Conservation (phyloP, 192 early-diverging fungal species). For the Coemansia sp. region DNA sequence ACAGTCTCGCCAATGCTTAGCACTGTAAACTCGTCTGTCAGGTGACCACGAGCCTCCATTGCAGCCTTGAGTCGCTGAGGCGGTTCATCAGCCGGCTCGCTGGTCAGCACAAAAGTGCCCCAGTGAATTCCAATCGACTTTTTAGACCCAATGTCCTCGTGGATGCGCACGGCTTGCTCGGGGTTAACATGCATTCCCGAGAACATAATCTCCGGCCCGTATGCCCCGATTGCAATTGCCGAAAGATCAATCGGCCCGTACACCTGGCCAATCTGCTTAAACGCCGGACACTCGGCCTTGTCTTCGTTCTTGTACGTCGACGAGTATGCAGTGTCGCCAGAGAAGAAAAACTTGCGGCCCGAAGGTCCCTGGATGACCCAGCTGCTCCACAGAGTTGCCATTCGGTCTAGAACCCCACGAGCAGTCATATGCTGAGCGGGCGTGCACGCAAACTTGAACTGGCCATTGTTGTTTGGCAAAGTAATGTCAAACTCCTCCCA, state of each 20-base stretch:
- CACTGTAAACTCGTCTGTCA: constrained; percentile 39
- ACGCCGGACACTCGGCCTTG: constrained; percentile 73
- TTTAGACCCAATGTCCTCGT: constrained; percentile 67
- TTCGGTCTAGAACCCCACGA: constrained; percentile 62
- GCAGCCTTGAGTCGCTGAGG: constrained; percentile 58
- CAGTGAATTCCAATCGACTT: constrained; percentile 79
- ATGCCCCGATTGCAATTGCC: constrained; percentile 85
- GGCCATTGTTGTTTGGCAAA: constrained; percentile 7
- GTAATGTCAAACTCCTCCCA: constrained; percentile 59
- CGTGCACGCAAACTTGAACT: constrained; percentile 65
- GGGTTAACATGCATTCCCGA: constrained; percentile 74
- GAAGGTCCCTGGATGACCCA: constrained; percentile 59
- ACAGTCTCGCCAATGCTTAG: constrained; percentile 57
- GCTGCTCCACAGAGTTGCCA: constrained; percentile 76
- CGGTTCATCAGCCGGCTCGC: constrained; percentile 68
- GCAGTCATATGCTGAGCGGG: constrained; percentile 60
- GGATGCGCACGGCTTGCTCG: constrained; percentile 76
- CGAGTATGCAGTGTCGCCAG: constrained; percentile 79
- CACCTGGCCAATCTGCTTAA: constrained; percentile 74
- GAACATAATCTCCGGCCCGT: constrained; percentile 66
- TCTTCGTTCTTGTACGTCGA: constrained; percentile 53
- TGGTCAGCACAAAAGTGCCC: constrained; percentile 78
- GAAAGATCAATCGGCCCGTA: constrained; percentile 72
- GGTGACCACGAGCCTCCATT: constrained; percentile 56
- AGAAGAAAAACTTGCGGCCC: constrained; percentile 38